phyloP scores from a whole-genome alignment of 768 basidiomycete species.

The Strobilomyces confusus region DNA sequence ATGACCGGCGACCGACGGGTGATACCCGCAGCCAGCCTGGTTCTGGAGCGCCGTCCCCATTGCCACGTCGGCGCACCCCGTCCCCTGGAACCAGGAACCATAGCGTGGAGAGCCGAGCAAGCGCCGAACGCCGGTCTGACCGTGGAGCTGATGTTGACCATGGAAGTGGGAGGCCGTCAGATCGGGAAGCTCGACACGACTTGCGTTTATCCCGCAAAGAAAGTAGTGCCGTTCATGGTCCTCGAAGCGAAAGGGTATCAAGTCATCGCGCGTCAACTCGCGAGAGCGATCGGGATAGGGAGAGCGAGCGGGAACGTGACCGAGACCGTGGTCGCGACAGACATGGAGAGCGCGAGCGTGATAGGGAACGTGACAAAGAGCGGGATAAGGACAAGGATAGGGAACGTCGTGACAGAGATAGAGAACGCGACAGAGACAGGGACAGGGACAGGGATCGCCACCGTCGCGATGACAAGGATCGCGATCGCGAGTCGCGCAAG shows the following conservation, averaged over 20 bases:
- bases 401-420: constrained; percentile 37
- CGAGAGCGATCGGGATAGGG: constrained; percentile 37
- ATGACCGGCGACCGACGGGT: constrained; percentile 34
- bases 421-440: constrained; percentile 49
- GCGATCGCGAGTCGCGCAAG: constrained; percentile 60
- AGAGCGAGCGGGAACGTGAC: constrained; percentile 45
- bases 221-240: constrained; percentile 50
- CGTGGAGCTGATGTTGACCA: constrained; percentile 44
- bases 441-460: constrained; percentile 44
- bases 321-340: constrained; percentile 45
- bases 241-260: constrained; percentile 45
- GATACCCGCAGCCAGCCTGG: constrained; percentile 46
- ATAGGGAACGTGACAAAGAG: constrained; percentile 44
- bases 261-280: constrained; percentile 36
- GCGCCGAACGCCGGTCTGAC: constrained; percentile 61
- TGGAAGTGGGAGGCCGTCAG: constrained; percentile 49
- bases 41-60: constrained; percentile 51
- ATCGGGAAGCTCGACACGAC: constrained; percentile 49
- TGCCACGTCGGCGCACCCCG: constrained; percentile 54
- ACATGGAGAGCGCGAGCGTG: constrained; percentile 45
- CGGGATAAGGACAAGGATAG: constrained; percentile 32
- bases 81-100: constrained; percentile 67
- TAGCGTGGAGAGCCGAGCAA: constrained; percentile 69
- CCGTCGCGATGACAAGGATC: constrained; percentile 58
- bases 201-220: constrained; percentile 39